Evolutionary conservation across 148 eudicot species (phyloP).

Genomic region (Fagopyrum esculentum): DNA sequence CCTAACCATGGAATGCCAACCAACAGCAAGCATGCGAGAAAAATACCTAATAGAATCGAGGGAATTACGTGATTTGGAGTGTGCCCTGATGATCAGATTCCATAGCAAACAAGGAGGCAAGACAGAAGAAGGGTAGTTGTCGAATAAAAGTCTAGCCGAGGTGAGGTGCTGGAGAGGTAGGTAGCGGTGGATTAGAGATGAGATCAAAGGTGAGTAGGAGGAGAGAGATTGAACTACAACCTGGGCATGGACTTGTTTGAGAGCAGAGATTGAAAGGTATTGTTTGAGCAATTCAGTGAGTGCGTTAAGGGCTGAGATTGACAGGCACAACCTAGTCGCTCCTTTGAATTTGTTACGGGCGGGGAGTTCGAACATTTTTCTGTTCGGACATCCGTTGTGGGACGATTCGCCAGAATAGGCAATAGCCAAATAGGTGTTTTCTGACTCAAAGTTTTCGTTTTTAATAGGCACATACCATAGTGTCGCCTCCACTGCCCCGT

Average conservation of each 20-base stretch:
- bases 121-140: conserved; percentile 29
- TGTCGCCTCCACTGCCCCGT: too few species aligned
- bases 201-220: conserved; percentile 21
- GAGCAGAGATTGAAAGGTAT: conserved; percentile 32
- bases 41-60: conserved; percentile 35
- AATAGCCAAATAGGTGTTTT: too few species aligned
- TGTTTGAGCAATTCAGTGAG: conserved; percentile 39
- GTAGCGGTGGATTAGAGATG: conserved; percentile 48
- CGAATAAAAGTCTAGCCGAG: conserved; percentile 36
- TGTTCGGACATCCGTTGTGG: too few species aligned
- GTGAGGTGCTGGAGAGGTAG: conserved; percentile 21
- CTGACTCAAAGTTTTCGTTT: too few species aligned
- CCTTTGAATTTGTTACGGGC: too few species aligned
- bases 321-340: too few species aligned
- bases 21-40: conserved; percentile 35
- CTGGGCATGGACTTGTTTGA: conserved; percentile 65
- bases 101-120: conserved; percentile 47
- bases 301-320: conserved; percentile 11
- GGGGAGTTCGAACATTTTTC: too few species aligned
- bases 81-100: conserved; percentile 56
- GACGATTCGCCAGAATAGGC: too few species aligned
- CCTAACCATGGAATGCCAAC: conserved; percentile 12
- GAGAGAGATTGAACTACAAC: conserved; percentile 29
- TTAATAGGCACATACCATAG: too few species aligned
- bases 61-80: conserved; percentile 47